These are phyloP conservation scores for Acidiella bohemica DNA, from an alignment of 495 filamentous ascomycete species.

Conservation along the genomic window DNA sequence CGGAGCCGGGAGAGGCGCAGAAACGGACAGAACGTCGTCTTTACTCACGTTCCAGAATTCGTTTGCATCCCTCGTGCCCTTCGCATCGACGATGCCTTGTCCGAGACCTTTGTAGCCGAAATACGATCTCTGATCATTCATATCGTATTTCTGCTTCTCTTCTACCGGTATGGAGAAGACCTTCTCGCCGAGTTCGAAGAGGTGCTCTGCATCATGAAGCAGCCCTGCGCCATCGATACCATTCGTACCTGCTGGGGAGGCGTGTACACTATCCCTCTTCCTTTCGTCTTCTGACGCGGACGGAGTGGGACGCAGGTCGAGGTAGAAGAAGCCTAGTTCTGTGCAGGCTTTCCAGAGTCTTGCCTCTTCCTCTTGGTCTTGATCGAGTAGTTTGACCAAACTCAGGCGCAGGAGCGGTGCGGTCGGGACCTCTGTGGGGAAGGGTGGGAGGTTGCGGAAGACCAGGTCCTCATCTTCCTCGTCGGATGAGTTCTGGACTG, in stretches of 20 bases:
- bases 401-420: conserved; percentile 14
- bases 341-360: conserved; percentile 7
- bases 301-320: conserved; percentile 1
- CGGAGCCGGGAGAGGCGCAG: conserved; percentile 35
- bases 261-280: neutral
- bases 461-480: neutral
- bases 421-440: conserved; percentile 11
- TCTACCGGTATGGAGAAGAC: conserved; percentile 29
- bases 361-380: conserved; percentile 3
- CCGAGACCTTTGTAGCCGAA: conserved; percentile 17
- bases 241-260: neutral
- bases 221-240: conserved; percentile 10
- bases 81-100: conserved; percentile 6
- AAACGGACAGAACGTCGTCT: conserved; percentile 26
- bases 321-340: conserved; percentile 17
- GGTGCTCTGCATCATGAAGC: conserved; percentile 5
- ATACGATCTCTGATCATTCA: conserved; percentile 14
- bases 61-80: conserved; percentile 19
- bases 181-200: conserved; percentile 31
- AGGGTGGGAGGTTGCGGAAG: conserved; percentile 9
- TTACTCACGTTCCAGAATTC: conserved; percentile 26
- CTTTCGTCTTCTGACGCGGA: too few species aligned
- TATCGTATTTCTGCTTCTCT: conserved; percentile 19
- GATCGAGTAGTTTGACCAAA: neutral
- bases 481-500: neutral